A percentile compares a stretch with the other conserved stretches of the same genome.
phyloP scores from a whole-genome alignment of 1,284 basidiomycete genomes.

The Cronartium ribicola region DNA sequence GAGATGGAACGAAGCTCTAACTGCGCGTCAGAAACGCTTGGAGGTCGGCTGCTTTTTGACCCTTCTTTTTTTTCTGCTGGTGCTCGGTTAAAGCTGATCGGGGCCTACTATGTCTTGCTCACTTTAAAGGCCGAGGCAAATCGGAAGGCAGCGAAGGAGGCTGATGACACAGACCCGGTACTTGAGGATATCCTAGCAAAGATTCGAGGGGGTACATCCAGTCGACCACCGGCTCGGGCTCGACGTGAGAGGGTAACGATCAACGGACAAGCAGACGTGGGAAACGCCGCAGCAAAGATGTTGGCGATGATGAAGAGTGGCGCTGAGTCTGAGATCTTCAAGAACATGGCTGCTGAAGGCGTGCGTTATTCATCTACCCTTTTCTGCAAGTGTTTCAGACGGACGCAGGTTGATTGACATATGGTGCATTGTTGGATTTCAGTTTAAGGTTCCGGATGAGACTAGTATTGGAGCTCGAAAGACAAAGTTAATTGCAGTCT shows the following conservation, averaged over 20 bases:
- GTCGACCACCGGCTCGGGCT: constrained; percentile 26
- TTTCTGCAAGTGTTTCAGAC: not conserved
- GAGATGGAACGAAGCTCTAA: constrained; percentile 63
- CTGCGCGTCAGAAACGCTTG: constrained; percentile 61
- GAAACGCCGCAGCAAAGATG: constrained; percentile 37
- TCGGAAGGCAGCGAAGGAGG: constrained; percentile 27
- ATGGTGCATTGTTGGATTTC: not conserved
- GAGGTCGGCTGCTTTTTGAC: constrained; percentile 23
- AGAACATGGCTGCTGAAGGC: constrained; percentile 35
- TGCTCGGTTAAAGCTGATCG: not conserved
- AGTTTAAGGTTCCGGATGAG: constrained; percentile 27
- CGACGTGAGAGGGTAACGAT: constrained; percentile 27
- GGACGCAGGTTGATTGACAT: not conserved
- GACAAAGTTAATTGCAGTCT: constrained; percentile 2
- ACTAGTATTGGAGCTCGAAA: constrained; percentile 8
- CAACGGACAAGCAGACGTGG: constrained; percentile 10
- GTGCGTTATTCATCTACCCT: constrained; percentile 1
- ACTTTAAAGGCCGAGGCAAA: constrained; percentile 12
- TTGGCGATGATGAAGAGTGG: constrained; percentile 36
- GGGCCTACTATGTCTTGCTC: not conserved
- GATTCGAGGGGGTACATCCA: constrained; percentile 28
- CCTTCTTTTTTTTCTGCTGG: not conserved
- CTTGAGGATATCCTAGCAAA: constrained; percentile 35
- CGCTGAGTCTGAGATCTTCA: constrained; percentile 23
- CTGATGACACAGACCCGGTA: constrained; percentile 29